Percentiles rank a stretch among this genome's conserved stretches.
These are phyloP conservation scores for Eucalyptus cloeziana DNA, from an alignment of 345 rosid genomes.

Conservation along the genomic window DNA sequence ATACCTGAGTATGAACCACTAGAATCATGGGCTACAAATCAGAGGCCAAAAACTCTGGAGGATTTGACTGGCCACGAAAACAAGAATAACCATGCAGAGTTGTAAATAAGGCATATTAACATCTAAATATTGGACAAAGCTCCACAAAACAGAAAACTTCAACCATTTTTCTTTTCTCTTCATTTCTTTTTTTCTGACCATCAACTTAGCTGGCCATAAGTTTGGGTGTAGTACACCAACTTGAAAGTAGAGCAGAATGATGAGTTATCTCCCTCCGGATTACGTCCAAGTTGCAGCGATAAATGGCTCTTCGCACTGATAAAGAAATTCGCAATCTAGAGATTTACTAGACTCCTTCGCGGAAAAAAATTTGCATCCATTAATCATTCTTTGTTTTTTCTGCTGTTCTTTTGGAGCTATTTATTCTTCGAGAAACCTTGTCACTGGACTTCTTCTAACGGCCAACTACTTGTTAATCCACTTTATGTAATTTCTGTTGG, in stretches of 20 bases:
- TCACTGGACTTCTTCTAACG: background rate
- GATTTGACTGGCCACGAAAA: background rate
- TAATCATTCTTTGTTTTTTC: background rate
- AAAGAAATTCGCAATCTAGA: background rate
- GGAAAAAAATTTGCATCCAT: background rate
- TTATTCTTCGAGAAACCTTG: background rate
- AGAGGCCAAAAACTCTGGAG: background rate
- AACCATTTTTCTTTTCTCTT: background rate
- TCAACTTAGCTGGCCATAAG: background rate
- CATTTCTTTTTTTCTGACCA: background rate
- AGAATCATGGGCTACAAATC: background rate
- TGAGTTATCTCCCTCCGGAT: background rate
- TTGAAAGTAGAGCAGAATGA: background rate
- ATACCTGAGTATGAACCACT: background rate
- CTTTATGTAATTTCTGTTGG: background rate
- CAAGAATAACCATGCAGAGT: background rate
- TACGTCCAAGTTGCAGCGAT: background rate
- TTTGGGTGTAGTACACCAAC: background rate
- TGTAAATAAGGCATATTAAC: background rate
- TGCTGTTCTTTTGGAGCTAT: background rate
- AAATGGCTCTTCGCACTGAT: background rate
- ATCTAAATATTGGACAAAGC: background rate
- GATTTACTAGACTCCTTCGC: rapidly evolving
- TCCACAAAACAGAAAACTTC: background rate
- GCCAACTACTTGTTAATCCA: background rate